phyloP scores from a whole-genome alignment of 2,329 filamentous ascomycete genomes.

The Colletotrichum sidae region DNA sequence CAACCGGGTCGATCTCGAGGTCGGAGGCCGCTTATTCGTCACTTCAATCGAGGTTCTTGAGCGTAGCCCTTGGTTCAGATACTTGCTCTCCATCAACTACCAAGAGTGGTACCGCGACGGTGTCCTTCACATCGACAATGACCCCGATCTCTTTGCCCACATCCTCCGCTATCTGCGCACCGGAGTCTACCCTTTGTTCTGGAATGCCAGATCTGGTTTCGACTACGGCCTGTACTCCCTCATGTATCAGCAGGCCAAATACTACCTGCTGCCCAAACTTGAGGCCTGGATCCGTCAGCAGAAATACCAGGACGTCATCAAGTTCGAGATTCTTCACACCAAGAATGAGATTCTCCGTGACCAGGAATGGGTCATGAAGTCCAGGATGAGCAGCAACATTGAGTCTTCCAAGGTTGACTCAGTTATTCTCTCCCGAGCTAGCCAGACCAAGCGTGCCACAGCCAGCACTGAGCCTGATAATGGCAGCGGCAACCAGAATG shows the following conservation, averaged over 20 bases:
- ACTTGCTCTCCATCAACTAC: slow-evolving; percentile 28
- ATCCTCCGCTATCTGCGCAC: slow-evolving; percentile 50
- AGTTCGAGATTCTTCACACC: slow-evolving; percentile 23
- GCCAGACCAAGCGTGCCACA: too few species aligned
- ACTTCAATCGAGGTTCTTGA: slow-evolving; percentile 32
- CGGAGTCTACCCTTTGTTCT: slow-evolving; percentile 50
- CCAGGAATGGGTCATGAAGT: not conserved
- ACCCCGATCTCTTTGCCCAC: slow-evolving; percentile 49
- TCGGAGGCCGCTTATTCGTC: slow-evolving; percentile 38
- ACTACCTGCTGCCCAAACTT: slow-evolving; percentile 45
- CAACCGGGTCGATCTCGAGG: slow-evolving; percentile 30
- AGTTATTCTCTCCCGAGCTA: too few species aligned
- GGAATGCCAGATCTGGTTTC: slow-evolving; percentile 43
- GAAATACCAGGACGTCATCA: slow-evolving; percentile 38
- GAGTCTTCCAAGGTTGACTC: too few species aligned
- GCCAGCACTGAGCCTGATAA: too few species aligned
- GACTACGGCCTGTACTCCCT: slow-evolving; percentile 49
- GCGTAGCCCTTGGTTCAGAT: slow-evolving; percentile 28
- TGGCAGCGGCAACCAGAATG: too few species aligned
- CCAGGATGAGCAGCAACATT: too few species aligned
- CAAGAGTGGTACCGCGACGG: slow-evolving; percentile 25
- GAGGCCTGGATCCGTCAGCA: slow-evolving; percentile 41
- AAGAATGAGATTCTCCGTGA: slow-evolving; percentile 9
- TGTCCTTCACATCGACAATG: slow-evolving; percentile 47
- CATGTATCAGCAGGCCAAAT: slow-evolving; percentile 47